These are phyloP conservation scores for Acanthamoeba triangularis DNA, from an alignment of 208 protist species.

Conservation along the genomic window DNA sequence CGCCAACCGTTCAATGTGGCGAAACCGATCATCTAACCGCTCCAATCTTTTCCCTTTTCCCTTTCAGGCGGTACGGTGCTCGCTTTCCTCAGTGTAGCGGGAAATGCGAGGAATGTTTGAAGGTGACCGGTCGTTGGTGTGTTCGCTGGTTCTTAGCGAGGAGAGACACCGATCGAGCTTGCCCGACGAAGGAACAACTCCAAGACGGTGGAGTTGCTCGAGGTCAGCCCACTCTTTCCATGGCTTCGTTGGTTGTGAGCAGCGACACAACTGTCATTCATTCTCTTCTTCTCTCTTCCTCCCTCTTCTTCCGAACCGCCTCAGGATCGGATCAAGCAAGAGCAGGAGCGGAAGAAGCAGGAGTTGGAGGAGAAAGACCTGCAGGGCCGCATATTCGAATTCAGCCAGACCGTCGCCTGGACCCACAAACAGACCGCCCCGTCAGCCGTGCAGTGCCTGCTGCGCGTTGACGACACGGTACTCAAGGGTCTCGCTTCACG, in stretches of 20 bases:
- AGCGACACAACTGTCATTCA: neutral
- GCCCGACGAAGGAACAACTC: conserved; percentile 43
- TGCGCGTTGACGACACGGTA: conserved; percentile 39
- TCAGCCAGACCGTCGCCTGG: conserved; percentile 39
- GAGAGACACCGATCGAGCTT: conserved; percentile 19
- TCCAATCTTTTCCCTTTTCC: neutral
- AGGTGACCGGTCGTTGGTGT: neutral
- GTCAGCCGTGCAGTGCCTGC: conserved; percentile 46
- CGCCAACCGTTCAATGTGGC: neutral
- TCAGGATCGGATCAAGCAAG: conserved; percentile 36
- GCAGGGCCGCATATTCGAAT: conserved; percentile 45
- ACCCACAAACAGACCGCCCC: conserved; percentile 16
- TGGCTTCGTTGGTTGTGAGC: neutral
- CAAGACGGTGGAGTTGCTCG: conserved; percentile 12
- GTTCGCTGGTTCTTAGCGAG: neutral
- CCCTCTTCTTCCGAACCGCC: neutral
- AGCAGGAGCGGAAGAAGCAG: conserved; percentile 56
- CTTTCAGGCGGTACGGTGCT: conserved; percentile 15
- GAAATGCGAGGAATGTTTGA: neutral
- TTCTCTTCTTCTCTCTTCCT: neutral
- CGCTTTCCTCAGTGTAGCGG: neutral
- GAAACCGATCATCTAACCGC: neutral
- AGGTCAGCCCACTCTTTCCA: neutral
- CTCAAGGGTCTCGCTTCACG: neutral
- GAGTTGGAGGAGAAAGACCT: conserved; percentile 24